A percentile compares a stretch with the other conserved stretches of the same genome.
These are phyloP conservation scores for Dendrothele bispora DNA, from an alignment of 768 basidiomycete genomes.

Conservation along the genomic window DNA sequence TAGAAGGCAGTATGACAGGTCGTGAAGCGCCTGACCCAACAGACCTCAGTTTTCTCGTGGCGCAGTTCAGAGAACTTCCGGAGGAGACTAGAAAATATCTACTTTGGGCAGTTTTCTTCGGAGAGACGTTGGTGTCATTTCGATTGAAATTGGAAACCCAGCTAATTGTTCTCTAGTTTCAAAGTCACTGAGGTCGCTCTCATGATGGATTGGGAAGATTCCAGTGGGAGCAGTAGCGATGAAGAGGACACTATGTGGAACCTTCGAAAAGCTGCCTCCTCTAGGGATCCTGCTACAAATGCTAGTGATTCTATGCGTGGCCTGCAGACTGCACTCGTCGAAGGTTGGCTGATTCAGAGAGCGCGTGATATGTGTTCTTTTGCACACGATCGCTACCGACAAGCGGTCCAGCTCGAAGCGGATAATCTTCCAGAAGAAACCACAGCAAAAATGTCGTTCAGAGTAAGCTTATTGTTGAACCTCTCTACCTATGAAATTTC, in stretches of 20 bases:
- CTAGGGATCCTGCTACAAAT: slow-evolving; percentile 42
- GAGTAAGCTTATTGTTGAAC: slow-evolving; percentile 35
- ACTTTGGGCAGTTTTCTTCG: slow-evolving; percentile 72
- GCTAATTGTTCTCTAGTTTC: slow-evolving; percentile 43
- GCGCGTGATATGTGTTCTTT: slow-evolving; percentile 79
- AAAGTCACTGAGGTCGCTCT: slow-evolving; percentile 71
- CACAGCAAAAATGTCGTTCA: slow-evolving; percentile 68
- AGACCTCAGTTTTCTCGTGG: slow-evolving; percentile 59
- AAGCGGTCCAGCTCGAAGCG: slow-evolving; percentile 66
- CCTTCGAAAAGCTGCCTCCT: slow-evolving; percentile 50
- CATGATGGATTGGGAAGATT: slow-evolving; percentile 75
- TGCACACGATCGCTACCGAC: slow-evolving; percentile 72
- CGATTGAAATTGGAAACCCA: neutral
- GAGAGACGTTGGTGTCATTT: slow-evolving; percentile 53
- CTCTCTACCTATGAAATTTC: slow-evolving; percentile 2
- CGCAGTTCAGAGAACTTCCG: slow-evolving; percentile 59
- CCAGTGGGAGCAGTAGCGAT: slow-evolving; percentile 50
- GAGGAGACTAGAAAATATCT: slow-evolving; percentile 68
- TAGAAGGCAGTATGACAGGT: slow-evolving; percentile 53
- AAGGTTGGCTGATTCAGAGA: slow-evolving; percentile 74
- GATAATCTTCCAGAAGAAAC: slow-evolving; percentile 46
- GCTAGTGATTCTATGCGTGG: slow-evolving; percentile 66
- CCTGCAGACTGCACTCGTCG: slow-evolving; percentile 62
- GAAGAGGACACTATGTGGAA: slow-evolving; percentile 57
- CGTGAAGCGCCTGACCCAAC: slow-evolving; percentile 59